These are phyloP conservation scores for Mycena crocata DNA, from an alignment of 768 basidiomycete species.

Conservation along the genomic window DNA sequence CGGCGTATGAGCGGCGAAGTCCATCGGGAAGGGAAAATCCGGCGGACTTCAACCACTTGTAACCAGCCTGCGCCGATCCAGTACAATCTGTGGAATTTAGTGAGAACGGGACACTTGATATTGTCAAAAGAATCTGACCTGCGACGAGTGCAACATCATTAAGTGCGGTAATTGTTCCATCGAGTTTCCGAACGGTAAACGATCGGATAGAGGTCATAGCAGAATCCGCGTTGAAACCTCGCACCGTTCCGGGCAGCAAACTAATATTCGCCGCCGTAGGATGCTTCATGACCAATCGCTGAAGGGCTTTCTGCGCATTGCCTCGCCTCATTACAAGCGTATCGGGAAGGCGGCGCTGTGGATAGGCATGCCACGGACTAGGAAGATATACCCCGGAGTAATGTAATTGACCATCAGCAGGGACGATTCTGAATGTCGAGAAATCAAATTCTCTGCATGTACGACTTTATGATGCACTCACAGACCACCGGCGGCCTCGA, in stretches of 20 bases:
- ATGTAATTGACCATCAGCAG: constrained; percentile 28
- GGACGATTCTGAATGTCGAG: constrained; percentile 11
- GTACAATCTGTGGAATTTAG: constrained; percentile 27
- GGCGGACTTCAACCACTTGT: background rate
- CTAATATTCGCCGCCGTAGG: background rate
- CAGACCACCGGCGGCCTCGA: constrained; percentile 29
- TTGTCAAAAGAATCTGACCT: constrained; percentile 2
- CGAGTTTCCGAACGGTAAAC: constrained; percentile 26
- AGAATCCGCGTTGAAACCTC: background rate
- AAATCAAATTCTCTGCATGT: background rate
- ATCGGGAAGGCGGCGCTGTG: constrained; percentile 19
- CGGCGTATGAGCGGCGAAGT: background rate
- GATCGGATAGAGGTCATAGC: constrained; percentile 9
- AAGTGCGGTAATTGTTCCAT: constrained; percentile 9
- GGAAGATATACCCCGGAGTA: constrained; percentile 28
- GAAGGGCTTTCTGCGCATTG: constrained; percentile 33
- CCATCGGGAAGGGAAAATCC: constrained; percentile 1
- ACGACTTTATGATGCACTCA: constrained; percentile 6
- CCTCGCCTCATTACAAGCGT: constrained; percentile 32
- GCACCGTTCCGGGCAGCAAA: constrained; percentile 15
- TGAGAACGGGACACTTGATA: constrained; percentile 7
- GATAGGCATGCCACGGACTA: constrained; percentile 16
- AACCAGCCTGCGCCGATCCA: constrained; percentile 2
- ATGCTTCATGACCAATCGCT: constrained; percentile 20
- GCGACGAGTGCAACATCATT: constrained; percentile 23